Conservation (phyloP, 768 basidiomycete genomes). For the Suillus alpinus region DNA sequence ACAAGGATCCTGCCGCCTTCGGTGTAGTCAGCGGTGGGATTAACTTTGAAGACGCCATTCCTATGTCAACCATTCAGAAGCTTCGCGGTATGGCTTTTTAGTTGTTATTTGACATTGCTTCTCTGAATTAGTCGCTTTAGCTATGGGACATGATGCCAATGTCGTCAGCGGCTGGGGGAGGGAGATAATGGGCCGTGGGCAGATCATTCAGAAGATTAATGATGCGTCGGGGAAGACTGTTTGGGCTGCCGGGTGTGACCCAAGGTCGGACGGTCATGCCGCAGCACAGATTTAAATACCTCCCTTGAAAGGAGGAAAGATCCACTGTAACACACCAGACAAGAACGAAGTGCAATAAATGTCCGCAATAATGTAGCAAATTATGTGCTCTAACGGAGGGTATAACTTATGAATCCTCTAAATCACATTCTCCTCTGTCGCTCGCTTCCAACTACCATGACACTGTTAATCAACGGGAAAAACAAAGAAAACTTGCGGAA, state of each 20-base stretch:
- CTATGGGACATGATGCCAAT: conserved; percentile 87
- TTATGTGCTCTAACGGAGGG: conserved; percentile 6
- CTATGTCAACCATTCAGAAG: conserved; percentile 55
- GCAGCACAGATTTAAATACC: conserved; percentile 68
- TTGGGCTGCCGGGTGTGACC: conserved; percentile 95
- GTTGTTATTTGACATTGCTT: not conserved
- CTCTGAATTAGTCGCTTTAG: conserved; percentile 34
- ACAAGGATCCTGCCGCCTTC: conserved; percentile 41
- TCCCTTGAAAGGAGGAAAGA: not conserved
- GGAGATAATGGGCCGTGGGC: conserved; percentile 75
- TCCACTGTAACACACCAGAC: not conserved
- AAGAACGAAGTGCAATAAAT: conserved; percentile 3
- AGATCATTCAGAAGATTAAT: conserved; percentile 81
- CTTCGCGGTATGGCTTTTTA: conserved; percentile 56
- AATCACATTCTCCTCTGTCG: conserved; percentile 63
- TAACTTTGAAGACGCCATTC: conserved; percentile 84
- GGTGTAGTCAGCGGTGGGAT: conserved; percentile 76
- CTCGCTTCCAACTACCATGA: conserved; percentile 53
- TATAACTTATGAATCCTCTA: not conserved
- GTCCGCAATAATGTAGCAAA: not conserved
- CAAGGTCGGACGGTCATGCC: conserved; percentile 85
- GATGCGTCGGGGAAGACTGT: conserved; percentile 68
- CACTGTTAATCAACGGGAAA: conserved; percentile 3
- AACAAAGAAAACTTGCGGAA: not conserved
- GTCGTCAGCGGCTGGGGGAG: conserved; percentile 57